phyloP scores from a whole-genome alignment of 2,329 filamentous ascomycete species.

The Westerdykella ornata region DNA sequence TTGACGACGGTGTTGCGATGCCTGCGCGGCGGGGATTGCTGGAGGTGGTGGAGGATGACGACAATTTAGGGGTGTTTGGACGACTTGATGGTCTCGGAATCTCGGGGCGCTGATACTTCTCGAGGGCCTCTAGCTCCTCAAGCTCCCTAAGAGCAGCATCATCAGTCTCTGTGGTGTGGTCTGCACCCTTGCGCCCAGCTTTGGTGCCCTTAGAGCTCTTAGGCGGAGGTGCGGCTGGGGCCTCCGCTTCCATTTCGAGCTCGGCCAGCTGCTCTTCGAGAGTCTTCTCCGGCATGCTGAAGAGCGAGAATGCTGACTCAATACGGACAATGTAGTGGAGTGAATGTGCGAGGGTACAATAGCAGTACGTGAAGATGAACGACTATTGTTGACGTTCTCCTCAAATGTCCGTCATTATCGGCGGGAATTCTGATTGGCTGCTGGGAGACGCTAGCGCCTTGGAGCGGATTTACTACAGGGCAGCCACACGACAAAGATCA shows the following conservation, averaged over 20 bases:
- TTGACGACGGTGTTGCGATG: slow-evolving; percentile 35
- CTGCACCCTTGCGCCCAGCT: slow-evolving; percentile 38
- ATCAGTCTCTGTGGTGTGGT: slow-evolving; percentile 24
- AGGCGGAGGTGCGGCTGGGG: slow-evolving; percentile 26
- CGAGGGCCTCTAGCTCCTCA: slow-evolving; percentile 58
- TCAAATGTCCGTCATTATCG: slow-evolving; percentile 21
- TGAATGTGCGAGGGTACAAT: slow-evolving; percentile 1
- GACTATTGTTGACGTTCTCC: slow-evolving; percentile 6
- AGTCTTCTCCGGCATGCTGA: slow-evolving; percentile 35
- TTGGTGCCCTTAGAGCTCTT: slow-evolving; percentile 41
- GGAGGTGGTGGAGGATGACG: slow-evolving; percentile 41
- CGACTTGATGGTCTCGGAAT: slow-evolving; percentile 58
- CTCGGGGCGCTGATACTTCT: slow-evolving; percentile 44
- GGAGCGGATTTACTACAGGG: slow-evolving; percentile 26
- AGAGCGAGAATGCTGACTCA: background rate
- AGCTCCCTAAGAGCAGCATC: slow-evolving; percentile 83
- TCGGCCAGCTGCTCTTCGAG: slow-evolving; percentile 46
- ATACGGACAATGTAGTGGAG: background rate
- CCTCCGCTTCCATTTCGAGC: slow-evolving; percentile 32
- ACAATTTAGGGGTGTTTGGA: slow-evolving; percentile 71
- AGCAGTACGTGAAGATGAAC: slow-evolving; percentile 2
- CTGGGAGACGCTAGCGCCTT: slow-evolving; percentile 18
- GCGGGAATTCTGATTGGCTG: slow-evolving; percentile 18
- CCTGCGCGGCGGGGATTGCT: slow-evolving; percentile 33
- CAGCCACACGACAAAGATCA: slow-evolving; percentile 32